Percentiles rank a stretch among this genome's conserved stretches.
Evolutionary conservation across 2,329 filamentous ascomycete species (phyloP).

Genomic region (Pseudodiploospora longispora): DNA sequence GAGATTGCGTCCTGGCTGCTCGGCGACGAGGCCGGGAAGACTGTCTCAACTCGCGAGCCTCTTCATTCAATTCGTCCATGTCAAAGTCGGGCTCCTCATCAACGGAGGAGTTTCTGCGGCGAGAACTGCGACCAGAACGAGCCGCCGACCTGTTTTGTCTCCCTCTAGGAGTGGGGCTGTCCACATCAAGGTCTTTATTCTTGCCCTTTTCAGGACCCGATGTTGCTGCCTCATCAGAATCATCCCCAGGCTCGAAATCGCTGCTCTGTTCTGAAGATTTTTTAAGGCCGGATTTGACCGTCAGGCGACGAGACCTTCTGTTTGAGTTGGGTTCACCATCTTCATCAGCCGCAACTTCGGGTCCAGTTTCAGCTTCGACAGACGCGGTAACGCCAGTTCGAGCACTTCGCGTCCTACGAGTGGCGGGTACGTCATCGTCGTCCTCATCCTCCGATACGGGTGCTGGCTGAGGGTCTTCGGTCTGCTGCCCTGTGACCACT

Average conservation of each 20-base stretch:
- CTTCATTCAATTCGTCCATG: constrained; percentile 56
- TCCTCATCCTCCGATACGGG: constrained; percentile 30
- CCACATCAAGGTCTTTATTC: constrained; percentile 37
- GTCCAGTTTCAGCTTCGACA: constrained; percentile 18
- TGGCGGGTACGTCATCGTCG: constrained; percentile 41
- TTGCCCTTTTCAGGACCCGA: constrained; percentile 31
- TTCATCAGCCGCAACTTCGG: constrained; percentile 11
- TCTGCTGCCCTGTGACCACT: constrained; percentile 5
- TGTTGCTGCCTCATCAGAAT: constrained; percentile 45
- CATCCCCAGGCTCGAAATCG: constrained; percentile 53
- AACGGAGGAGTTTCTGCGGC: constrained; percentile 42
- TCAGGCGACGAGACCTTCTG: constrained; percentile 36
- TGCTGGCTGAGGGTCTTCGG: too few species aligned
- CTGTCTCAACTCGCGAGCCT: constrained; percentile 53
- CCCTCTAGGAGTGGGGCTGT: constrained; percentile 44
- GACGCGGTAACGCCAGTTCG: constrained; percentile 23
- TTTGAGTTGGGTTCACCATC: constrained; percentile 20
- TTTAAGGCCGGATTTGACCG: constrained; percentile 34
- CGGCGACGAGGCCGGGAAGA: constrained; percentile 45
- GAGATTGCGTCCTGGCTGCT: constrained; percentile 40
- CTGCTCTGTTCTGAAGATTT: constrained; percentile 47
- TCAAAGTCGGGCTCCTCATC: constrained; percentile 53
- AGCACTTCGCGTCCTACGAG: constrained; percentile 35
- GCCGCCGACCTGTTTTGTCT: constrained; percentile 31
- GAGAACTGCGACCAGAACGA: constrained; percentile 39